Evolutionary conservation across 306 rosid species (phyloP).

Genomic region (Acacia melanoxylon): DNA sequence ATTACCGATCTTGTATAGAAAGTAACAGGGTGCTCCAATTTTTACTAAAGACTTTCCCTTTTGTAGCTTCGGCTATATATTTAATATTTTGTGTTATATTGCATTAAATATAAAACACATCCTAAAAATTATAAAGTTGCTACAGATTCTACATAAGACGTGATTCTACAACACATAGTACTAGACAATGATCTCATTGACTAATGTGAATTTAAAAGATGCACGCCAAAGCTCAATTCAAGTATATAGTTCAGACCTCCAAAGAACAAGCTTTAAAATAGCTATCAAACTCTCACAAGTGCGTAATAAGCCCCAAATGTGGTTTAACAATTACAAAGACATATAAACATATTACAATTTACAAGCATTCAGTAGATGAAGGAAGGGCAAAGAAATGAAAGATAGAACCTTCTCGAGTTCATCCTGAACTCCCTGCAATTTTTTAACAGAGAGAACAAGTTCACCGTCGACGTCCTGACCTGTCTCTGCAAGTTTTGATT

Average conservation of each 20-base stretch:
- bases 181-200: not conserved
- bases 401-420: conserved; percentile 33
- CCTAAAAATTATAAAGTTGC: not conserved
- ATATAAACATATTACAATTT: too few species aligned
- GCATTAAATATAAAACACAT: not conserved
- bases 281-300: not conserved
- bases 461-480: conserved; percentile 18
- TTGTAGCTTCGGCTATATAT: not conserved
- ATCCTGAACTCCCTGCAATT: conserved; percentile 29
- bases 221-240: not conserved
- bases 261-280: not conserved
- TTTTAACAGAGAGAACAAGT: conserved; percentile 18
- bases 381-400: not conserved
- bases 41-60: not conserved
- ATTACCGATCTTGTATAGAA: not conserved
- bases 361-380: not conserved
- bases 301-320: not conserved
- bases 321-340: too few species aligned
- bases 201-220: not conserved
- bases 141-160: not conserved
- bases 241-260: not conserved
- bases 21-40: not conserved
- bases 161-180: not conserved
- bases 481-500: not conserved
- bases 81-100: not conserved